Conservation (phyloP, 140 eudicot species). For the Erigeron philadelphicus region DNA sequence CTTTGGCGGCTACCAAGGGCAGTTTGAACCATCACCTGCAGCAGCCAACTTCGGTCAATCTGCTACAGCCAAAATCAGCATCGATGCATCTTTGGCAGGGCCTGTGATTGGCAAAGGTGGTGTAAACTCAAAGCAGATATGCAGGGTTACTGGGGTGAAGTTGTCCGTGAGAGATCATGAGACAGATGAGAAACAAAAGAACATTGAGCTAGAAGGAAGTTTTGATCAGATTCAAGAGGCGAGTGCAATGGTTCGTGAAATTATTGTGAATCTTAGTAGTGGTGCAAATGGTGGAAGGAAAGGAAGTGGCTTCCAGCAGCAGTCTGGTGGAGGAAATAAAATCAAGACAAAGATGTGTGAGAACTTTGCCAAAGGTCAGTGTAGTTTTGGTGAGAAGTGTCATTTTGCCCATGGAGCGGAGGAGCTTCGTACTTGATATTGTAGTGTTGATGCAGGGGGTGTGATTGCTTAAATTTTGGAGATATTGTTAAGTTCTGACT, state of each 20-base stretch:
- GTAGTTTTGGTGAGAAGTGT: slow-evolving; percentile 63
- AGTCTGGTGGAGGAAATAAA: slow-evolving; percentile 29
- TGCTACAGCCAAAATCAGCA: slow-evolving; percentile 59
- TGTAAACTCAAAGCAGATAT: slow-evolving; percentile 52
- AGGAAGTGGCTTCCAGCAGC: slow-evolving; percentile 33
- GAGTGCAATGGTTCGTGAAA: slow-evolving; percentile 54
- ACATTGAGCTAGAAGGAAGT: slow-evolving; percentile 59
- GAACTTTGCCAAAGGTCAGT: slow-evolving; percentile 46
- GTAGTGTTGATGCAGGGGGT: background rate
- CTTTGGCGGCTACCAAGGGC: slow-evolving; percentile 26
- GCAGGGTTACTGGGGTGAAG: slow-evolving; percentile 50
- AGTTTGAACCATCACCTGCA: slow-evolving; percentile 41
- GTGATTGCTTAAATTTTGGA: slow-evolving; percentile 10
- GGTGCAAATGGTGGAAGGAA: slow-evolving; percentile 19
- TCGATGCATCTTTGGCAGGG: slow-evolving; percentile 58
- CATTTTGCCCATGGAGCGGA: slow-evolving; percentile 56
- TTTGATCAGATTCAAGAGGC: slow-evolving; percentile 66
- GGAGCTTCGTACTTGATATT: slow-evolving; percentile 36
- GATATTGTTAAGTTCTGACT: background rate
- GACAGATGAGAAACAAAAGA: slow-evolving; percentile 44
- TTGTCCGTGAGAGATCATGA: slow-evolving; percentile 57
- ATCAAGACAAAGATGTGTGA: slow-evolving; percentile 56
- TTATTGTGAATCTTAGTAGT: slow-evolving; percentile 37
- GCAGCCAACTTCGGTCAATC: slow-evolving; percentile 54
- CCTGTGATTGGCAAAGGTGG: slow-evolving; percentile 64